Evolutionary conservation across 108 stramenopile genomes (phyloP).

Genomic region (Seminavis robusta): DNA sequence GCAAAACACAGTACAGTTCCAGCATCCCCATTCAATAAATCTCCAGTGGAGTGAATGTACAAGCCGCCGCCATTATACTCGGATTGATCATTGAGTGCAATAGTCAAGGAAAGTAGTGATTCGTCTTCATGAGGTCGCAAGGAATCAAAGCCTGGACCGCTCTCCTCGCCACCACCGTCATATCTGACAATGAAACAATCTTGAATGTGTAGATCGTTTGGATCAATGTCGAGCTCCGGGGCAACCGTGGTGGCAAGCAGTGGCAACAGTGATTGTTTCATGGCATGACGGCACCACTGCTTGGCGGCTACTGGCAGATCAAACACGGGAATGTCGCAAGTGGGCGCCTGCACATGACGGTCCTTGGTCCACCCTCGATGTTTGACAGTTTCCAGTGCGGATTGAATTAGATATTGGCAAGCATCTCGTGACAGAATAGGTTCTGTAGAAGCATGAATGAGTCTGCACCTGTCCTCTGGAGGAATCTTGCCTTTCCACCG

Average conservation of each 20-base stretch:
- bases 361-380: conserved; percentile 47
- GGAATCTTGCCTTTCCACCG: not conserved
- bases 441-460: conserved; percentile 2
- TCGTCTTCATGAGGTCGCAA: conserved; percentile 33
- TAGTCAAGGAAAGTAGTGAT: conserved; percentile 37
- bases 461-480: not conserved
- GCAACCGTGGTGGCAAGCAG: too few relatives aligned
- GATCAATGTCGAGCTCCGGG: conserved; percentile 3
- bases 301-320: conserved; percentile 1
- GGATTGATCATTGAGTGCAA: conserved; percentile 34
- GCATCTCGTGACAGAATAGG: conserved; percentile 1
- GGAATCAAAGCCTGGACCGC: conserved; percentile 10
- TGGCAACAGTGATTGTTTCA: too few relatives aligned
- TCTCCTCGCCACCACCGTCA: conserved; percentile 11
- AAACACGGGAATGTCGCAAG: conserved; percentile 56
- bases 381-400: not conserved
- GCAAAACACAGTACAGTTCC: conserved; percentile 16
- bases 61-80: conserved; percentile 47
- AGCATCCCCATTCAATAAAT: conserved; percentile 14
- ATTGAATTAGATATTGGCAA: conserved; percentile 5
- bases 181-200: conserved; percentile 62
- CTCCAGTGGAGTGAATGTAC: conserved; percentile 26
- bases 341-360: conserved; percentile 57
- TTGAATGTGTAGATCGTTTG: conserved; percentile 15
- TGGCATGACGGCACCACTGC: not conserved